A percentile compares a stretch with the other conserved stretches of the same genome.
Conservation (phyloP, 164 flowering plant genomes). For the Taxillus chinensis region DNA sequence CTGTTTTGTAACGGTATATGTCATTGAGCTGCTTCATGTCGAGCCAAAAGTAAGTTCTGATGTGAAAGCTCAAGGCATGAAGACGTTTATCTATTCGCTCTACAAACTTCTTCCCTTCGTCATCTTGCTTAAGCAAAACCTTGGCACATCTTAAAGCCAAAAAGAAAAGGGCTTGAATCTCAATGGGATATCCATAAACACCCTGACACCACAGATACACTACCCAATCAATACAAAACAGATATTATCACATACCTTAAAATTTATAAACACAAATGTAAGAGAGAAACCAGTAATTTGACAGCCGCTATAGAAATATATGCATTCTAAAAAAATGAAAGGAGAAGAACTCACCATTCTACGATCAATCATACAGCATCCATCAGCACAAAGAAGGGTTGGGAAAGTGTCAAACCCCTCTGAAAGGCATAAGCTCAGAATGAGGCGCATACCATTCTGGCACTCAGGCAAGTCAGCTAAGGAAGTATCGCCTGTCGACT, state of each 20-base stretch:
- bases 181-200: conserved; percentile 83
- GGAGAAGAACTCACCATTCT: conserved; percentile 52
- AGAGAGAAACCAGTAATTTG: background rate
- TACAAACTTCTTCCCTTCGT: conserved; percentile 58
- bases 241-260: too few species aligned
- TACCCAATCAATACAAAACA: too few species aligned
- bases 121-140: conserved; percentile 60
- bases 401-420: conserved; percentile 94
- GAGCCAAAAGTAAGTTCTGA: conserved; percentile 77
- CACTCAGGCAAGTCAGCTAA: conserved; percentile 68
- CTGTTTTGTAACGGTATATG: conserved; percentile 68
- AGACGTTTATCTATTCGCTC: conserved; percentile 62
- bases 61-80: conserved; percentile 78
- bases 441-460: conserved; percentile 74
- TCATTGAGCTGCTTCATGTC: conserved; percentile 74
- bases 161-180: conserved; percentile 86
- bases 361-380: conserved; percentile 85
- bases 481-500: conserved; percentile 63
- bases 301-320: background rate
- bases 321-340: background rate
- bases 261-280: too few species aligned
- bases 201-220: conserved; percentile 35
- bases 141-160: conserved; percentile 77
- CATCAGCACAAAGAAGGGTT: conserved; percentile 80
- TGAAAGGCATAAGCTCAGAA: conserved; percentile 65